phyloP scores from a whole-genome alignment of 768 basidiomycete genomes.

The Amanita inopinata region DNA sequence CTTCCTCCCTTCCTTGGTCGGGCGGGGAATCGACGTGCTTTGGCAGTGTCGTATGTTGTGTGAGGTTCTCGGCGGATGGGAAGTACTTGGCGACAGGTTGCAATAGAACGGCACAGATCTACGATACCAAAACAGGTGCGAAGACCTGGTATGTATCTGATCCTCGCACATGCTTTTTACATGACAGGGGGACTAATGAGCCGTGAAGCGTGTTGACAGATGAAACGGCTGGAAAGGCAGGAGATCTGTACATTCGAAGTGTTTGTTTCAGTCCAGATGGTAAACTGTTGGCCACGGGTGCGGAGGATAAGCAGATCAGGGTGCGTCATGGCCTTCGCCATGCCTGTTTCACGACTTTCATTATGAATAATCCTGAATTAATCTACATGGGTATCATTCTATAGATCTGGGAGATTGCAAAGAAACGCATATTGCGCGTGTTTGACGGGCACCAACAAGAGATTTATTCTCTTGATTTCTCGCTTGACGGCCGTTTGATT shows the following conservation, averaged over 20 bases:
- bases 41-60: slow-evolving; percentile 65
- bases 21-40: not conserved
- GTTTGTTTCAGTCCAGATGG: slow-evolving; percentile 85
- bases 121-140: slow-evolving; percentile 77
- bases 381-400: not conserved
- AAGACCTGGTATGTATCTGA: slow-evolving; percentile 82
- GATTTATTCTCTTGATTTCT: slow-evolving; percentile 91
- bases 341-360: slow-evolving; percentile 14
- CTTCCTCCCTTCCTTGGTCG: not conserved
- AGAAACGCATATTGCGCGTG: slow-evolving; percentile 65
- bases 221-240: slow-evolving; percentile 17
- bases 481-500: slow-evolving; percentile 74
- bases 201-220: slow-evolving; percentile 20
- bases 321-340: slow-evolving; percentile 30
- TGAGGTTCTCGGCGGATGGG: slow-evolving; percentile 89
- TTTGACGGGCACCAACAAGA: slow-evolving; percentile 90
- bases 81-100: slow-evolving; percentile 92
- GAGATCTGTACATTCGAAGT: slow-evolving; percentile 41
- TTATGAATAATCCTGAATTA: too few species aligned
- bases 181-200: too few species aligned
- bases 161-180: too few species aligned
- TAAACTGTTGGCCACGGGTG: slow-evolving; percentile 83
- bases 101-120: slow-evolving; percentile 93
- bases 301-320: slow-evolving; percentile 84
- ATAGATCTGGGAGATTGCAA: slow-evolving; percentile 88